These are phyloP conservation scores for Huntiella moniliformis DNA, from an alignment of 2,329 filamentous ascomycete species.

Conservation along the genomic window DNA sequence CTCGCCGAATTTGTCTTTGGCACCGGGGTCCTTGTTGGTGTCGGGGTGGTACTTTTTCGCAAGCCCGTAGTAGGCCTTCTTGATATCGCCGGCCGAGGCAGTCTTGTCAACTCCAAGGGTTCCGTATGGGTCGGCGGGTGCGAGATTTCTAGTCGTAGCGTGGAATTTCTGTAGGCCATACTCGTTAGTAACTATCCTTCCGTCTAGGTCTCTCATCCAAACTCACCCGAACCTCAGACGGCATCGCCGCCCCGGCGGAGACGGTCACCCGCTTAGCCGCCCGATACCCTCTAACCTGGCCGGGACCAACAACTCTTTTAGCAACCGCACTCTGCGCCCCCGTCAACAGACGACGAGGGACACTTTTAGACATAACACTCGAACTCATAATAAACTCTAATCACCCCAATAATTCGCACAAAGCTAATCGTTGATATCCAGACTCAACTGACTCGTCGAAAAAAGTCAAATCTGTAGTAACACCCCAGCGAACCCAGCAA, in stretches of 20 bases:
- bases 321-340: slow-evolving; percentile 23
- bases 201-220: slow-evolving; percentile 1
- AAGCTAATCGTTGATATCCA: neutral
- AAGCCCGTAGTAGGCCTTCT: slow-evolving; percentile 93
- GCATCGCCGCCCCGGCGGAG: neutral
- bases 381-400: slow-evolving; percentile 25
- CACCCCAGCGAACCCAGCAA: neutral
- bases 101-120: slow-evolving; percentile 67
- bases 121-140: slow-evolving; percentile 65
- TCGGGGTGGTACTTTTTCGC: slow-evolving; percentile 97
- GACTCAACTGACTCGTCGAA: neutral
- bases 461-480: neutral
- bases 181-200: neutral
- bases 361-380: slow-evolving; percentile 27
- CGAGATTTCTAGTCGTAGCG: slow-evolving; percentile 32
- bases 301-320: slow-evolving; percentile 21
- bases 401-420: neutral
- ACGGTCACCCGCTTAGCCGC: neutral
- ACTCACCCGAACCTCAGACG: slow-evolving; percentile 1
- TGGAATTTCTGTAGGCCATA: slow-evolving; percentile 32
- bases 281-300: too few relatives aligned
- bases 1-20: slow-evolving; percentile 87
- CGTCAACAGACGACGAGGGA: slow-evolving; percentile 27
- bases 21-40: slow-evolving; percentile 85
- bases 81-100: slow-evolving; percentile 75